Evolutionary conservation across 192 early-diverging fungal species (phyloP), one percentile per base, ranked within the genome.

Genomic region (Piromyces finnis): DNA sequence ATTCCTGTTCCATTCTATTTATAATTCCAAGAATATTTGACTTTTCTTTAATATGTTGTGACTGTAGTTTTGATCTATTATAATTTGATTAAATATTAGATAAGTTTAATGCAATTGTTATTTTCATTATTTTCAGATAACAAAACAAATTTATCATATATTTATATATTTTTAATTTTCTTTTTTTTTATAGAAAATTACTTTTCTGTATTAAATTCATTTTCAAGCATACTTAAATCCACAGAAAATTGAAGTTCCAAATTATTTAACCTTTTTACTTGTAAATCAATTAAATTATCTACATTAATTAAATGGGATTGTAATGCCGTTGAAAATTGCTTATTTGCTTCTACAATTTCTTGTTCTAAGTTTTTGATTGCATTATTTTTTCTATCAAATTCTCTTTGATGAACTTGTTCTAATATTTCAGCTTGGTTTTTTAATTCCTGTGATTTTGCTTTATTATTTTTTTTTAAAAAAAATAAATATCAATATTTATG

Each of bases 1-100:
- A 89, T 32, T 90, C 88, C 51, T 86, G 86, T 81, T 90, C 88
- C 84, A 87, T 85, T 27, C 90, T 35, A 12, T 85, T 81, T 80
- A 90, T 86, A 80, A 91, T 88, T 27, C 88, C 88, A 26, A 91
- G 81, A n/a, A 90, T 83, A 78, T 89, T 86, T 5, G 85, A 82
- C 36, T 84, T 82, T 82, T 89, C 88, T 77, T 86, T 88, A 13
- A 85, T 85, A 82, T 88, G 89, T 36, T 86, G 83, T 0, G 83
- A 78, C 59, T 87, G 85, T 39, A 91, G 81, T 79, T 81, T 85
- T 17, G 83, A 80, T 82, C 88, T 89, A 32, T 36, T 5, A 6
- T 32, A 32, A 6, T 6, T 32, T 32, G 9, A 32, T n/a, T n/a
- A n/a, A n/a, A n/a, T n/a, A n/a, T n/a, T n/a, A n/a, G n/a, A n/a